Percentiles rank a stretch among this genome's conserved stretches.
These are phyloP conservation scores for Tolypocladium cylindrosporum DNA, from an alignment of 2,329 filamentous ascomycete species.

Conservation along the genomic window DNA sequence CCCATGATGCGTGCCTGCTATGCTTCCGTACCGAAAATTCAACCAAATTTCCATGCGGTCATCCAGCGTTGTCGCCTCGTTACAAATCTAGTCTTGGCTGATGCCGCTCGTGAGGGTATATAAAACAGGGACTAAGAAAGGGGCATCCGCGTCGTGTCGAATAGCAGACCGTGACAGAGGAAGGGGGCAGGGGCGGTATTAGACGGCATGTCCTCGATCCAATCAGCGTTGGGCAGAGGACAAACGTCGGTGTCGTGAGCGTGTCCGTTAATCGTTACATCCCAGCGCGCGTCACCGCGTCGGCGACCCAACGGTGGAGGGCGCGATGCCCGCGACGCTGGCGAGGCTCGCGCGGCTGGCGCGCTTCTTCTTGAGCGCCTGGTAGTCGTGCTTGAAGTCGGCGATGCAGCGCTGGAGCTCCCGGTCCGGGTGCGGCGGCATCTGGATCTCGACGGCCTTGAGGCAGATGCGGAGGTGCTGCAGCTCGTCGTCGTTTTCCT, in stretches of 20 bases:
- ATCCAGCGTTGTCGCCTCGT: background rate
- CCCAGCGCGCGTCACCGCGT: constrained; percentile 3
- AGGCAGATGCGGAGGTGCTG: constrained; percentile 52
- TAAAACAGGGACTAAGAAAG: background rate
- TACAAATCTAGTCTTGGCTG: background rate
- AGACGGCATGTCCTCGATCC: background rate
- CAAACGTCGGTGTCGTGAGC: background rate
- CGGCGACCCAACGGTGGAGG: constrained; percentile 14
- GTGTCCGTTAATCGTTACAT: background rate
- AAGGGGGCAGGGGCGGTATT: background rate
- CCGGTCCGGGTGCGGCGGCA: constrained; percentile 39
- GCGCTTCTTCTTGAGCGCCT: constrained; percentile 35
- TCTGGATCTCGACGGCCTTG: constrained; percentile 52
- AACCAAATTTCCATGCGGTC: background rate
- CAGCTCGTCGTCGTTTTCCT: constrained; percentile 49
- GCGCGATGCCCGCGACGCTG: constrained; percentile 16
- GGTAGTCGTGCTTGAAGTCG: constrained; percentile 52
- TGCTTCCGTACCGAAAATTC: background rate
- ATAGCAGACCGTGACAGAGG: background rate
- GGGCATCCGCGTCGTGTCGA: background rate
- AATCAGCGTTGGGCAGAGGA: background rate
- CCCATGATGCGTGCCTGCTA: background rate
- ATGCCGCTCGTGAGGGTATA: background rate
- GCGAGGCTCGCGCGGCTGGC: constrained; percentile 20
- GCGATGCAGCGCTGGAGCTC: constrained; percentile 50